phyloP scores from a whole-genome alignment of 306 rosid genomes.

The Cyamopsis tetragonoloba region DNA sequence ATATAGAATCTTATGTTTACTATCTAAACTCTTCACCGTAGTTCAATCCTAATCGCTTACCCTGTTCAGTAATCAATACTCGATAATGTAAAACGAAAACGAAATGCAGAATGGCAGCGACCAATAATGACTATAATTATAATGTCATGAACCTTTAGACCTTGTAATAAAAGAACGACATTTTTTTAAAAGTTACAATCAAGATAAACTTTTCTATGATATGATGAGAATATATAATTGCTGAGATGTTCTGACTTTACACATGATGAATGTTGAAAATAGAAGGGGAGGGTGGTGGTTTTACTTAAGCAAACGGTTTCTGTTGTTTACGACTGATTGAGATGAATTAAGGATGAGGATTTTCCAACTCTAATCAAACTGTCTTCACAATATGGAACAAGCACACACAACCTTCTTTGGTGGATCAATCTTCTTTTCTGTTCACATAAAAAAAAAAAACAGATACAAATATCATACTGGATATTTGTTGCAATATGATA shows the following conservation, averaged over 20 bases:
- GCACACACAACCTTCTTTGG: conserved; percentile 83
- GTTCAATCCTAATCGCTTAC: too few species aligned
- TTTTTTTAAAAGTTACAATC: conserved; percentile 32
- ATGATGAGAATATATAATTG: conserved; percentile 45
- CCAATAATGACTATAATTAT: conserved; percentile 33
- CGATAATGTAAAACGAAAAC: conserved; percentile 9
- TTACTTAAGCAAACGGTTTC: conserved; percentile 39
- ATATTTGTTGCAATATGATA: too few species aligned
- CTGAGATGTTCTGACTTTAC: conserved; percentile 45
- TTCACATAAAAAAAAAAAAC: conserved; percentile 27
- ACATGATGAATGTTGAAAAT: conserved; percentile 45
- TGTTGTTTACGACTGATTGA: conserved; percentile 30
- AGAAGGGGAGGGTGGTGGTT: too few species aligned
- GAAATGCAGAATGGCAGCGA: conserved; percentile 34
- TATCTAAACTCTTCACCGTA: too few species aligned
- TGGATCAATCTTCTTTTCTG: conserved; percentile 86
- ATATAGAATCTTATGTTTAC: too few species aligned
- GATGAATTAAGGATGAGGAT: conserved; percentile 26
- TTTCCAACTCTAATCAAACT: conserved; percentile 30
- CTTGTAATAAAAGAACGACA: conserved; percentile 43
- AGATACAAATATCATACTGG: conserved; percentile 24
- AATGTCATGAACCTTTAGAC: conserved; percentile 30
- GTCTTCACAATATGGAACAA: conserved; percentile 80
- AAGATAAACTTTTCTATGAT: conserved; percentile 52
- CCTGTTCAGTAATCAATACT: too few species aligned